A percentile compares a stretch with the other conserved stretches of the same genome.
Evolutionary conservation across 2,329 filamentous ascomycete genomes (phyloP).

Genomic region (Apiospora saccharicola): DNA sequence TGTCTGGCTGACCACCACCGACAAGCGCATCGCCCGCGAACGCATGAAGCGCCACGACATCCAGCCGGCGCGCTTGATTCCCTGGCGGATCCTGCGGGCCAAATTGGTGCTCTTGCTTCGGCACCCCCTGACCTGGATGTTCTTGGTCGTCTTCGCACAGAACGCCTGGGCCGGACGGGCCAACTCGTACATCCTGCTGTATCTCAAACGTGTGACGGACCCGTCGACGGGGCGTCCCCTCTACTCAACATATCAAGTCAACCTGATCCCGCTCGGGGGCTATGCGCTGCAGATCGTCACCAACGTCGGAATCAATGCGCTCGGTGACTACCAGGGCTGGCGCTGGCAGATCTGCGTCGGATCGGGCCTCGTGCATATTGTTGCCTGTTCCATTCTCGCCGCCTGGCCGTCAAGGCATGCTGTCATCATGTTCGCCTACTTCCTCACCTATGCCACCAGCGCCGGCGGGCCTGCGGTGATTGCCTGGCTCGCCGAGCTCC

Average conservation of each 20-base stretch:
- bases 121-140: slow-evolving; percentile 36
- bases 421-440: slow-evolving; percentile 46
- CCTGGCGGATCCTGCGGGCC: slow-evolving; percentile 26
- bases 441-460: slow-evolving; percentile 45
- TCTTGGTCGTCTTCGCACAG: slow-evolving; percentile 35
- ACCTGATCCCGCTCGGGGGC: slow-evolving; percentile 37
- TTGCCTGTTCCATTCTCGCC: slow-evolving; percentile 37
- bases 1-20: slow-evolving; percentile 31
- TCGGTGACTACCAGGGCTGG: slow-evolving; percentile 49
- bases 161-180: slow-evolving; percentile 37
- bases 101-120: slow-evolving; percentile 31
- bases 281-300: slow-evolving; percentile 43
- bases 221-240: slow-evolving; percentile 22
- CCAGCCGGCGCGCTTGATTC: slow-evolving; percentile 32
- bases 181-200: slow-evolving; percentile 38
- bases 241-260: slow-evolving; percentile 37
- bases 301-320: slow-evolving; percentile 44
- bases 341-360: slow-evolving; percentile 46
- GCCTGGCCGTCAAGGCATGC: slow-evolving; percentile 44
- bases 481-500: slow-evolving; percentile 45
- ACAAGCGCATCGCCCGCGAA: slow-evolving; percentile 29
- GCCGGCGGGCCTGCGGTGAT: slow-evolving; percentile 45
- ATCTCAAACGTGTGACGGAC: slow-evolving; percentile 35
- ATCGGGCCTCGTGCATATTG: slow-evolving; percentile 41
- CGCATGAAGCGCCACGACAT: slow-evolving; percentile 31